Evolutionary conservation across 257 asterid species (phyloP).

Genomic region (Catharanthus roseus): DNA sequence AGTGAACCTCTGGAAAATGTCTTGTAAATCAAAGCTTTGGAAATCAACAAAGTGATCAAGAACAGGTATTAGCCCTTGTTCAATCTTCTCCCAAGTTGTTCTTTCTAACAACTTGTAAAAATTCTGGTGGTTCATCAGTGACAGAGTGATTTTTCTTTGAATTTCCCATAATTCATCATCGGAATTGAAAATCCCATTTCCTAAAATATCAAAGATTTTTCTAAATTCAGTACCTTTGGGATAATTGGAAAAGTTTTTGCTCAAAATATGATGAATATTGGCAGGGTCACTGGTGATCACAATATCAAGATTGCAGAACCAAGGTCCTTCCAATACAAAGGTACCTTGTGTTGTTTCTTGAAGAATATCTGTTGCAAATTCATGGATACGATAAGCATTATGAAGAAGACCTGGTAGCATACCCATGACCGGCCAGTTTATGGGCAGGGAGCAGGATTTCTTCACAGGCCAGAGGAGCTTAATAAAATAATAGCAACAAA

Average conservation of each 20-base stretch:
- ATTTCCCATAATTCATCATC: too few relatives aligned
- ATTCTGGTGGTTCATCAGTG: neutral
- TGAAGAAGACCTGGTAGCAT: neutral
- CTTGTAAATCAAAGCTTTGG: neutral
- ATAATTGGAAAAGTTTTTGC: slow-evolving; percentile 40
- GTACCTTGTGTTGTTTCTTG: slow-evolving; percentile 16
- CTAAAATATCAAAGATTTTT: too few relatives aligned
- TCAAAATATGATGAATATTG: slow-evolving; percentile 41
- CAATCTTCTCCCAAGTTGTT: neutral
- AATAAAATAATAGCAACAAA: too few relatives aligned
- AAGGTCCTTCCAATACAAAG: slow-evolving; percentile 32
- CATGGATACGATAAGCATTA: neutral
- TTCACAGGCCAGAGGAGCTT: too few relatives aligned
- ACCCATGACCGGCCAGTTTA: neutral
- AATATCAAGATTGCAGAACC: slow-evolving; percentile 29
- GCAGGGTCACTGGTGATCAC: slow-evolving; percentile 46
- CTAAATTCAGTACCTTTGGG: slow-evolving; percentile 39
- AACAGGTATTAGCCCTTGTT: neutral
- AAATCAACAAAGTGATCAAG: neutral
- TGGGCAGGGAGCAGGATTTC: too few relatives aligned
- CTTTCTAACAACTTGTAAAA: neutral
- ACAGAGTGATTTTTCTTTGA: slow-evolving; percentile 4
- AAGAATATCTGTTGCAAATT: neutral
- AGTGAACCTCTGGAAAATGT: slow-evolving; percentile 8
- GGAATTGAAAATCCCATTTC: too few relatives aligned